Base-by-base conservation (phyloP, 78 protist species). In the Dictyostelium purpureum region DNA sequence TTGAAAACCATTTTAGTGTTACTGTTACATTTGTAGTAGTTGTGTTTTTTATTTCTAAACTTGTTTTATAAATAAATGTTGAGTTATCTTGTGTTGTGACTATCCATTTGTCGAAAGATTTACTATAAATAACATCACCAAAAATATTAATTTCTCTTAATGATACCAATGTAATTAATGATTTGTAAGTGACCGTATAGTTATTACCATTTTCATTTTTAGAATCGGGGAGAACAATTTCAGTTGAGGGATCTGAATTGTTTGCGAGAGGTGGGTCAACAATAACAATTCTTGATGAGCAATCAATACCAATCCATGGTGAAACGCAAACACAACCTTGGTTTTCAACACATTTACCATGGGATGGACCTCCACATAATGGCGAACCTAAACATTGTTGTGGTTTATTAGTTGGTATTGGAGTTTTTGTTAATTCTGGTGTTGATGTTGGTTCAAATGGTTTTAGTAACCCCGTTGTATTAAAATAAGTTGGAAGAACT, bases 281-380 rank as follows among this genome's bases (percentile, higher is more conserved):
- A 3, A 47, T 14, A 18, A 56, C 9, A 0, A 33, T 26, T 49
- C 42, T 4, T 4, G 52, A 70, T 28, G 37, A 43, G 14, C 88
- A 79, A 31, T 47, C 31, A 28, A 24, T 35, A 24, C 88, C 88
- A 16, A 21, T 2, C 88, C 88, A 79, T 31, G 73, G 73, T 24
- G 21, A 5, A 3, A 16, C n/a, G 26, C 88, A 79, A 42, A 18
- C 40, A 47, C 88, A 79, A 18, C 63, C 63, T 42, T 16, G 1
- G 12, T n/a, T 43, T 0, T 26, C 5, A 4, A 2, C n/a, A n/a
- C 88, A 79, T 16, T 40, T 21, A 21, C 88, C 88, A 31, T 79
- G 6, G 1, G 4, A 26, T 12, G 88, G 28, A 3, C 51, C 73
- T 40, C 37, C 37, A 42, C 85, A 77, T 21, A 11, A 6, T 2